These are phyloP conservation scores for Gillenia trifoliata DNA, from an alignment of 306 rosid genomes.

Conservation along the genomic window DNA sequence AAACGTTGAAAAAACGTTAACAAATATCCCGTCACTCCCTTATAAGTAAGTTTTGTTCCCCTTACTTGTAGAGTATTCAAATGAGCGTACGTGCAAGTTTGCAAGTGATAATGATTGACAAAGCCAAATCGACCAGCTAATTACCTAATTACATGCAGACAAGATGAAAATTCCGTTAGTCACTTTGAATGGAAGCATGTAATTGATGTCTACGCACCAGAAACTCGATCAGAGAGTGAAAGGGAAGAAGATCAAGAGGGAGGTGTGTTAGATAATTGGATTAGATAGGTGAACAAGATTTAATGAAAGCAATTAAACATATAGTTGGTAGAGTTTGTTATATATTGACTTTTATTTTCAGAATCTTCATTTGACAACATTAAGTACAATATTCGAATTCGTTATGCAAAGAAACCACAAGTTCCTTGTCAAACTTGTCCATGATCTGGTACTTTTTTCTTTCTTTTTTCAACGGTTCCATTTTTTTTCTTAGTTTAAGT, in stretches of 20 bases:
- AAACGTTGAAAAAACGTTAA: too few species aligned
- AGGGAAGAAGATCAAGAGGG: background rate
- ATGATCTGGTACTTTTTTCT: slow-evolving; percentile 4
- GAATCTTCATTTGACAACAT: background rate
- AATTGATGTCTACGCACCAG: background rate
- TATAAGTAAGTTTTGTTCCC: too few species aligned
- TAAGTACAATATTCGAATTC: background rate
- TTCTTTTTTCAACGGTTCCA: background rate
- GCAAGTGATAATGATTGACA: background rate
- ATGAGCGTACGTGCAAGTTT: background rate
- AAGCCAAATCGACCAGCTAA: background rate
- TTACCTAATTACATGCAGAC: background rate
- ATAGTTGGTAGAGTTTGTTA: slow-evolving; percentile 73
- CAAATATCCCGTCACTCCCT: too few species aligned
- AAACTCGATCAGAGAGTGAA: background rate
- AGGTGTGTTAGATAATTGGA: slow-evolving; percentile 6
- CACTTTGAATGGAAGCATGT: background rate
- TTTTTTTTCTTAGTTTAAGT: background rate
- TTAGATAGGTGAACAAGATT: slow-evolving; percentile 64
- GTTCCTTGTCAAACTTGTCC: slow-evolving; percentile 36
- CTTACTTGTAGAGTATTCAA: too few species aligned
- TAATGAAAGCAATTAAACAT: background rate
- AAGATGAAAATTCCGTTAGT: background rate
- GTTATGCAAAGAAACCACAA: background rate
- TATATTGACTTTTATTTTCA: slow-evolving; percentile 21